Evolutionary conservation across 306 rosid genomes (phyloP).

Genomic region (Myrica gale): DNA sequence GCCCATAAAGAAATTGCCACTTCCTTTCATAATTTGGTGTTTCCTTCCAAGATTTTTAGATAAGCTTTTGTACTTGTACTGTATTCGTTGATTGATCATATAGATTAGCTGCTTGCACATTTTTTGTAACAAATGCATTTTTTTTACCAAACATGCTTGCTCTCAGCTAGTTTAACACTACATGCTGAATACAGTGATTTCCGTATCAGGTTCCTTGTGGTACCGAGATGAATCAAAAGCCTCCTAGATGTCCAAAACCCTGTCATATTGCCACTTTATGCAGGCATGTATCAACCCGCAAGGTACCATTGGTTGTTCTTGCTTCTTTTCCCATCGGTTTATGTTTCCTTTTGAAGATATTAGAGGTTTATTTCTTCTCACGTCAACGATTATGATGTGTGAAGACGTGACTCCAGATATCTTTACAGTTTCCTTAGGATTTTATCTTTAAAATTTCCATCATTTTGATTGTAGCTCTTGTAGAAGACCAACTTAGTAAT

Average conservation of each 20-base stretch:
- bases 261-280: conserved; percentile 73
- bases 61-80: background rate
- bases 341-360: conserved; percentile 18
- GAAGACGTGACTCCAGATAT: conserved; percentile 5
- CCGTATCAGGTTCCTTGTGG: conserved; percentile 88
- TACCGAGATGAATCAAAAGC: conserved; percentile 87
- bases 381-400: background rate
- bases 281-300: conserved; percentile 60
- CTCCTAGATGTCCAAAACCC: conserved; percentile 76
- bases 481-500: conserved; percentile 3
- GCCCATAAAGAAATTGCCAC: background rate
- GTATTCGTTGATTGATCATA: background rate
- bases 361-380: background rate
- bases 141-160: conserved; percentile 15
- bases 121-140: background rate
- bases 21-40: background rate
- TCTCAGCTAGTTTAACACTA: background rate
- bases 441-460: background rate
- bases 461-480: background rate
- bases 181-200: conserved; percentile 22
- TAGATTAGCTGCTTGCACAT: background rate
- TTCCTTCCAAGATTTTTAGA: background rate
- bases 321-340: background rate
- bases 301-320: conserved; percentile 52
- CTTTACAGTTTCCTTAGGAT: background rate